Conservation (phyloP, 441 rosid genomes). For the Gossypium lobatum region DNA sequence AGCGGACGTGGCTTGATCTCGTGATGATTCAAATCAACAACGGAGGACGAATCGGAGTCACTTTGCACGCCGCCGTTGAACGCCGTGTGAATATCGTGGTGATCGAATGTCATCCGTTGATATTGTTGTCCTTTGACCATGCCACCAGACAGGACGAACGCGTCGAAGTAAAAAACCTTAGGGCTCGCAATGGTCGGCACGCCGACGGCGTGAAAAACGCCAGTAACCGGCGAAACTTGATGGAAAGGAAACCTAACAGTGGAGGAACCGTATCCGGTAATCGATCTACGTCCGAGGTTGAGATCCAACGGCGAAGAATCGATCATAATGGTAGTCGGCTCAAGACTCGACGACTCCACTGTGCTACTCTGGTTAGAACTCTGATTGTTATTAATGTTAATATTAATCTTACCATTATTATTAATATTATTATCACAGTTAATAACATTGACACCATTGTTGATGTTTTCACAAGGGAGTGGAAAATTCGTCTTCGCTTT, state of each 20-base stretch:
- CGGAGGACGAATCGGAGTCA: conserved; percentile 57
- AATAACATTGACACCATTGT: background rate
- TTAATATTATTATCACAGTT: background rate
- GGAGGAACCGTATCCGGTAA: background rate
- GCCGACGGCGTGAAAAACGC: conserved; percentile 10
- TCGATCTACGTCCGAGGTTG: conserved; percentile 20
- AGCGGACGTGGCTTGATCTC: conserved; percentile 21
- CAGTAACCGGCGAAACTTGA: background rate
- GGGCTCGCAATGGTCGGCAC: conserved; percentile 8
- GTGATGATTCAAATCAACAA: conserved; percentile 35
- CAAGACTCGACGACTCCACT: conserved; percentile 44
- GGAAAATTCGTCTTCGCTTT: conserved; percentile 80
- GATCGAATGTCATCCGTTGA: conserved; percentile 26
- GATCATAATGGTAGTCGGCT: conserved; percentile 26
- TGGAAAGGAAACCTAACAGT: conserved; percentile 21
- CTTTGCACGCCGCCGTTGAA: conserved; percentile 27
- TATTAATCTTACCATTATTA: background rate
- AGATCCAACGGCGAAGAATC: conserved; percentile 36
- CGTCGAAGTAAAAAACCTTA: conserved; percentile 25
- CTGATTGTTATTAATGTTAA: conserved; percentile 11
- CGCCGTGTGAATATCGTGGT: background rate
- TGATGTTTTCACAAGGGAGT: conserved; percentile 17
- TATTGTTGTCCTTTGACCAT: conserved; percentile 25
- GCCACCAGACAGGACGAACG: conserved; percentile 15
- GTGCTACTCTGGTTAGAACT: conserved; percentile 60